These are phyloP conservation scores for Isabelozyma gotoi DNA, from an alignment of 805 yeast genomes.

Conservation along the genomic window DNA sequence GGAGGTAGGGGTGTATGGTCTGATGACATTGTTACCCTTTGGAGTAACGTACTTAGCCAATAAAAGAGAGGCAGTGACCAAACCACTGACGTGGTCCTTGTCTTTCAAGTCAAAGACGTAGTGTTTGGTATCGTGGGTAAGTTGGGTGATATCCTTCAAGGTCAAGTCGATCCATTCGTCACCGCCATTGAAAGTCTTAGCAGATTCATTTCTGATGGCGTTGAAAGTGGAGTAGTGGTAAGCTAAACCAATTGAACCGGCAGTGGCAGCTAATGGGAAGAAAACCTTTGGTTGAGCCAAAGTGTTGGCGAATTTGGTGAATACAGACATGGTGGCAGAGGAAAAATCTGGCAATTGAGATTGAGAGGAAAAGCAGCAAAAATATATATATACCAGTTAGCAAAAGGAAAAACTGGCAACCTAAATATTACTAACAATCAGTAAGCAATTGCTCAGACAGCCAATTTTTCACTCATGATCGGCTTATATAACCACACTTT, in stretches of 20 bases:
- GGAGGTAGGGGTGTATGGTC: slow-evolving; percentile 87
- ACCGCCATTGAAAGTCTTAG: slow-evolving; percentile 58
- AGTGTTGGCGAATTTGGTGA: slow-evolving; percentile 18
- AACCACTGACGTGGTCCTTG: slow-evolving; percentile 69
- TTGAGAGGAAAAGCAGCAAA: too few species aligned
- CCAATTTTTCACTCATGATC: neutral
- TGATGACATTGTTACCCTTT: slow-evolving; percentile 82
- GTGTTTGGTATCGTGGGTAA: slow-evolving; percentile 65
- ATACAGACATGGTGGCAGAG: slow-evolving; percentile 21
- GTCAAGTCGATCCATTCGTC: slow-evolving; percentile 74
- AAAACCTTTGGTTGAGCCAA: slow-evolving; percentile 25
- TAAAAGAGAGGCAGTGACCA: slow-evolving; percentile 74
- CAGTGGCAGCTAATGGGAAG: slow-evolving; percentile 29
- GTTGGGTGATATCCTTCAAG: slow-evolving; percentile 44
- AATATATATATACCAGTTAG: too few species aligned
- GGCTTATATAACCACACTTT: too few species aligned
- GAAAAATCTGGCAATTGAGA: too few species aligned
- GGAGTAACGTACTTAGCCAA: slow-evolving; percentile 79
- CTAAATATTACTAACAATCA: neutral
- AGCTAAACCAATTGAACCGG: slow-evolving; percentile 35
- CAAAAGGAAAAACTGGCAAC: too few species aligned
- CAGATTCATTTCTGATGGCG: slow-evolving; percentile 33
- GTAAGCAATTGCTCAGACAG: neutral
- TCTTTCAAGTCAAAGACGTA: slow-evolving; percentile 69
- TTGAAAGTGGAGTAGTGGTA: slow-evolving; percentile 21